Evolutionary conservation across 2,329 filamentous ascomycete genomes (phyloP).

Genomic region (Verticillium tricorpus): DNA sequence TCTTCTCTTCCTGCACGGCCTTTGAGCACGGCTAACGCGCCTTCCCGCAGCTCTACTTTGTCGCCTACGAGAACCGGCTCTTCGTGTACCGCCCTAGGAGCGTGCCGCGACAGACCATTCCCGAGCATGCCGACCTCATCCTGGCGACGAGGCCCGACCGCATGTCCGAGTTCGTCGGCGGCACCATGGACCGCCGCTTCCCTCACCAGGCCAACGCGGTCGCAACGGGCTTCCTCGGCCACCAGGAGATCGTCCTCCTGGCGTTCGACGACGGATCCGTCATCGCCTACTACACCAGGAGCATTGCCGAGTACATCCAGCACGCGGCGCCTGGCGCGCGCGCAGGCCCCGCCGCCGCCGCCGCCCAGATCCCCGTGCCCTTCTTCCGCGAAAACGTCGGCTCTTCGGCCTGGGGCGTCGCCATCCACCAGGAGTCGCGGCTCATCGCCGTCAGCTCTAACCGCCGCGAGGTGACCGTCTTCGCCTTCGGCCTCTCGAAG

Average conservation of each 20-base stretch:
- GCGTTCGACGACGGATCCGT: conserved; percentile 74
- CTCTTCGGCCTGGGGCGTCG: conserved; percentile 81
- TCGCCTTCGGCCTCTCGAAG: conserved; percentile 38
- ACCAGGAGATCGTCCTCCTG: conserved; percentile 63
- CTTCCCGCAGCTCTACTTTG: conserved; percentile 50
- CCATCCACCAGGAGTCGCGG: conserved; percentile 75
- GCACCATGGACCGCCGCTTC: conserved; percentile 44
- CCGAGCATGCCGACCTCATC: conserved; percentile 42
- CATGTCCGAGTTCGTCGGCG: conserved; percentile 35
- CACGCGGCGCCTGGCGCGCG: background rate
- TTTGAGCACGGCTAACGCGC: background rate
- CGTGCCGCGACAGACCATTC: conserved; percentile 42
- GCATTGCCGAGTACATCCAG: conserved; percentile 41
- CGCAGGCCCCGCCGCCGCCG: background rate
- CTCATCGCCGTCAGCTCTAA: conserved; percentile 86
- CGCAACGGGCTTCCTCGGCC: conserved; percentile 63
- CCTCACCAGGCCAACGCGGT: conserved; percentile 67
- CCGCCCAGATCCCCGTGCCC: conserved; percentile 15
- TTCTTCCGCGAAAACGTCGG: conserved; percentile 77
- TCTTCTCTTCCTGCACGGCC: background rate
- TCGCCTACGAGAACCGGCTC: conserved; percentile 51
- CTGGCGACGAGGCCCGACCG: conserved; percentile 39
- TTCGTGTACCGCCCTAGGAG: conserved; percentile 50
- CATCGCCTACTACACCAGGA: conserved; percentile 61
- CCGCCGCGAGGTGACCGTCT: conserved; percentile 48